These are phyloP conservation scores for Microbotryum intermedium DNA, from an alignment of 1,284 basidiomycete genomes.

Conservation along the genomic window DNA sequence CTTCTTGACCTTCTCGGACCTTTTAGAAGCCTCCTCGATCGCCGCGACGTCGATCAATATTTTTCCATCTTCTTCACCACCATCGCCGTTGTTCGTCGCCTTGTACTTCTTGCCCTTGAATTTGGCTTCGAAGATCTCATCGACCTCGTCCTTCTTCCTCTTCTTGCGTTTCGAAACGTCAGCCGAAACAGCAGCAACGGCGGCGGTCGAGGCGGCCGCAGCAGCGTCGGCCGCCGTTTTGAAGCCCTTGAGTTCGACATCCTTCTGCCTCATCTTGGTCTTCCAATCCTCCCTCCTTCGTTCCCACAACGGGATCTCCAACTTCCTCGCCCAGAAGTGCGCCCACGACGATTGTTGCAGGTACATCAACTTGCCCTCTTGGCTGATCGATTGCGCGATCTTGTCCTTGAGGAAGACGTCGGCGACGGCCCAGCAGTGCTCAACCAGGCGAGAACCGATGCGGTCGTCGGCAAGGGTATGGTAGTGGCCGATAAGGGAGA, in stretches of 20 bases:
- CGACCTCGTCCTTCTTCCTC: constrained; percentile 32
- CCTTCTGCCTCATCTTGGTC: constrained; percentile 36
- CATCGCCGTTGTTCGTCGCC: neutral
- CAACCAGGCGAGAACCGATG: constrained; percentile 77
- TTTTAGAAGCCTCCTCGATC: too few species aligned
- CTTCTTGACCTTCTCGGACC: too few species aligned
- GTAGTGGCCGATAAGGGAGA: constrained; percentile 66
- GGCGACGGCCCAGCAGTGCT: constrained; percentile 73
- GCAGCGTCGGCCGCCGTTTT: constrained; percentile 17
- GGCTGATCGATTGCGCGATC: constrained; percentile 66
- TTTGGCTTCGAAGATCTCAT: constrained; percentile 26
- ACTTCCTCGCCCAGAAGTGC: constrained; percentile 69
- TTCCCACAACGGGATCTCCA: constrained; percentile 69
- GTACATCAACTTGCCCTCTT: constrained; percentile 51
- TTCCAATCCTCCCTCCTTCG: constrained; percentile 76
- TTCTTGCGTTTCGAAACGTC: constrained; percentile 27
- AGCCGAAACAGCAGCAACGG: neutral
- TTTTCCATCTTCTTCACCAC: constrained; percentile 6
- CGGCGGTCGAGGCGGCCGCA: neutral
- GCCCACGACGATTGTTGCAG: constrained; percentile 71
- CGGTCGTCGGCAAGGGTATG: constrained; percentile 71
- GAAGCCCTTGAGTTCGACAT: constrained; percentile 19
- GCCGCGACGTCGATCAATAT: too few species aligned
- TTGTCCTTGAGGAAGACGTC: constrained; percentile 92
- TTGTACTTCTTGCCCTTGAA: neutral